These are phyloP conservation scores for Mycena sp. DNA, from an alignment of 1,284 basidiomycete species.

Conservation along the genomic window DNA sequence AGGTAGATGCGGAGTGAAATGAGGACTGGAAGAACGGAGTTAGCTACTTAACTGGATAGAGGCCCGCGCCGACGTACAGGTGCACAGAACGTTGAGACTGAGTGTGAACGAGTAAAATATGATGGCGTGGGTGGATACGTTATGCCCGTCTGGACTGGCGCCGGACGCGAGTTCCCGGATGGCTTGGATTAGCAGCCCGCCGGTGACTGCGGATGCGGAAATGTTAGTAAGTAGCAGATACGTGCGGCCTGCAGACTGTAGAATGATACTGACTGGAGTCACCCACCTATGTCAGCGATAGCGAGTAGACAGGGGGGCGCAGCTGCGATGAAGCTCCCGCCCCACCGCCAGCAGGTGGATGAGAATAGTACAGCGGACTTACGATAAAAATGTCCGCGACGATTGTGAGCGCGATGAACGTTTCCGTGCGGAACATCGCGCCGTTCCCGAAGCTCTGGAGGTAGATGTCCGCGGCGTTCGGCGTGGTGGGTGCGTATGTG, in stretches of 20 bases:
- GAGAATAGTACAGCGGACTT: background rate
- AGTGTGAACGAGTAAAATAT: conserved; percentile 21
- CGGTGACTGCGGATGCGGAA: conserved; percentile 2
- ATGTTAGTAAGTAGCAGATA: background rate
- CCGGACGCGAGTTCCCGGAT: conserved; percentile 14
- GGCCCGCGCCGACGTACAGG: too few relatives aligned
- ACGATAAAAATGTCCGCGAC: conserved; percentile 22
- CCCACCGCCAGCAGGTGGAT: background rate
- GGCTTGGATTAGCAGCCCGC: conserved; percentile 12
- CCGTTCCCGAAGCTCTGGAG: conserved; percentile 14
- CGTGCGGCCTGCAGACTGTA: too few relatives aligned
- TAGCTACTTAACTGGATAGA: background rate
- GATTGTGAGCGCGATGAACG: conserved; percentile 17
- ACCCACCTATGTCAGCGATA: conserved; percentile 17
- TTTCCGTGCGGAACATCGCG: conserved; percentile 19
- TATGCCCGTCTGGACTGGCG: conserved; percentile 15
- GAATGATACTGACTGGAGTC: too few relatives aligned
- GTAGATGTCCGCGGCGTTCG: conserved; percentile 14
- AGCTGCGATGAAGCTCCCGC: background rate
- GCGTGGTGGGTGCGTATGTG: conserved; percentile 9
- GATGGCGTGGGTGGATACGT: conserved; percentile 1
- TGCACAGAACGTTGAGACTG: conserved; percentile 10
- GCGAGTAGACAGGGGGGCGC: conserved; percentile 3
- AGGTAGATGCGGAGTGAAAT: conserved; percentile 22
- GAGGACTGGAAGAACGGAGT: background rate